phyloP scores from a whole-genome alignment of 176 grass and related monocot species.

The Paspalum vaginatum region DNA sequence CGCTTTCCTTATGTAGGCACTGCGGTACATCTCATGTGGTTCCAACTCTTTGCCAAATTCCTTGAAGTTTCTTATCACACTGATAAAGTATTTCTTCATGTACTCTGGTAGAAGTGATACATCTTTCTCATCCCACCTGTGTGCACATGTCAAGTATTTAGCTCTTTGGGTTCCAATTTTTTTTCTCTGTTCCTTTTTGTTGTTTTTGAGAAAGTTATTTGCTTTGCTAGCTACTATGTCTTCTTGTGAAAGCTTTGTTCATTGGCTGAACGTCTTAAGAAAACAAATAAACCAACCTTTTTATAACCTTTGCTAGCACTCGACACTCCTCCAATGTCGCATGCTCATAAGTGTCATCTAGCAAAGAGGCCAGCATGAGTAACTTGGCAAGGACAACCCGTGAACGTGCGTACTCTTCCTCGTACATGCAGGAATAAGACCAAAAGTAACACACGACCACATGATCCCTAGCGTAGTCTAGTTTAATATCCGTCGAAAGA shows the following conservation, averaged over 20 bases:
- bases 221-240: neutral
- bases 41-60: conserved; percentile 22
- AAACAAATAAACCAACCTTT: conserved; percentile 30
- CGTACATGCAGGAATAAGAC: conserved; percentile 18
- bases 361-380: neutral
- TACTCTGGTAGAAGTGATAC: conserved; percentile 26
- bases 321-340: conserved; percentile 42
- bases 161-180: neutral
- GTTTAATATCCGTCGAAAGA: neutral
- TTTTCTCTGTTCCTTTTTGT: neutral
- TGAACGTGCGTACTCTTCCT: conserved; percentile 31
- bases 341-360: conserved; percentile 59
- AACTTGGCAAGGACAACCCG: conserved; percentile 32
- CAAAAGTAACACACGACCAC: conserved; percentile 46
- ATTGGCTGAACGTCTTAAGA: neutral
- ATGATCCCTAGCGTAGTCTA: conserved; percentile 35
- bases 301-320: conserved; percentile 31
- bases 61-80: neutral
- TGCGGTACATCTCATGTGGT: conserved; percentile 27
- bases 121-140: conserved; percentile 42
- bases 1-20: neutral
- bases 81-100: conserved; percentile 17
- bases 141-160: neutral
- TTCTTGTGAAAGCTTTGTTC: neutral
- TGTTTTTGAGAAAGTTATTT: neutral